Conservation (phyloP, 805 yeast species). For the Naumovozyma castellii region DNA sequence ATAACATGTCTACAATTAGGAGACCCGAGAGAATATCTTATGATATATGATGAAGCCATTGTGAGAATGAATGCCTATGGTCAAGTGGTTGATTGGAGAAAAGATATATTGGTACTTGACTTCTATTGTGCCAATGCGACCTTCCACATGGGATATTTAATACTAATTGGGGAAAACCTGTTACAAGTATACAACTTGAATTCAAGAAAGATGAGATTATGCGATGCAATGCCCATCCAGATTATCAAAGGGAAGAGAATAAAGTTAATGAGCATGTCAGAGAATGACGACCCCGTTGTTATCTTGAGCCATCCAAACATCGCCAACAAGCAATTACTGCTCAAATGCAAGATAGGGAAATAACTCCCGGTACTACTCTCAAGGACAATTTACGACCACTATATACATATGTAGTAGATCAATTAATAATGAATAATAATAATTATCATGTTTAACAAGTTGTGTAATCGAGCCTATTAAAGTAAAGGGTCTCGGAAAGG, state of each 20-base stretch:
- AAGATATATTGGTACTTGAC: constrained; percentile 34
- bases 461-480: too few species aligned
- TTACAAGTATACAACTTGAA: constrained; percentile 56
- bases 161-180: constrained; percentile 53
- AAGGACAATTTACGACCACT: background rate
- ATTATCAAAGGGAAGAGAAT: constrained; percentile 66
- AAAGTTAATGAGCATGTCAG: constrained; percentile 30
- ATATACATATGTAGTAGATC: background rate
- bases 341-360: constrained; percentile 9
- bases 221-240: constrained; percentile 44
- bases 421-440: too few species aligned
- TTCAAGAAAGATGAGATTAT: constrained; percentile 15
- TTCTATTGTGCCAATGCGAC: constrained; percentile 35
- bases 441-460: too few species aligned
- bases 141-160: constrained; percentile 38
- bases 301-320: constrained; percentile 57
- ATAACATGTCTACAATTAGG: constrained; percentile 55
- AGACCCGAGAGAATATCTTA: constrained; percentile 42
- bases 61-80: constrained; percentile 55
- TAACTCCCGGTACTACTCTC: background rate
- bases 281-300: constrained; percentile 31
- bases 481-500: too few species aligned
- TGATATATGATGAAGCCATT: constrained; percentile 66
- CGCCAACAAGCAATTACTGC: constrained; percentile 50
- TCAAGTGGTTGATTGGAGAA: constrained; percentile 35